These are phyloP conservation scores for Serendipita indica DNA, from an alignment of 768 basidiomycete species.

Conservation along the genomic window DNA sequence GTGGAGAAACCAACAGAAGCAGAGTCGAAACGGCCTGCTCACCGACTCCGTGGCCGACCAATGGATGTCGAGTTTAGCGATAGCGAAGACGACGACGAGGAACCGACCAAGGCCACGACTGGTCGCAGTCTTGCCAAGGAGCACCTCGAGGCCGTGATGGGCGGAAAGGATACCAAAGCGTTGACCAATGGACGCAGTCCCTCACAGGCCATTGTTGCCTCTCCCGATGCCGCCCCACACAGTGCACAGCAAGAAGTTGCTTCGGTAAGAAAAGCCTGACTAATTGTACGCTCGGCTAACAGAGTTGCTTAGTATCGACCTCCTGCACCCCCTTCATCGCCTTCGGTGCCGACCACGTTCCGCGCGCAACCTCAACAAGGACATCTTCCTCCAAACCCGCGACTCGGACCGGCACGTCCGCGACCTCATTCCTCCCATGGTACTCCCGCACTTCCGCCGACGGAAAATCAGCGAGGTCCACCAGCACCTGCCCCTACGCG, in stretches of 20 bases:
- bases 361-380: not conserved
- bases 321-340: conserved; percentile 7
- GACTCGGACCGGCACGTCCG: not conserved
- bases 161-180: conserved; percentile 2
- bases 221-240: conserved; percentile 35
- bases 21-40: not conserved
- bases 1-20: not conserved
- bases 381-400: conserved; percentile 6
- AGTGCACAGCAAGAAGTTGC: not conserved
- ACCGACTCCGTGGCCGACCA: conserved; percentile 13
- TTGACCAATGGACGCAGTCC: conserved; percentile 2
- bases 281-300: no score
- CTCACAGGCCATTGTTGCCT: not conserved
- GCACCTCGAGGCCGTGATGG: conserved; percentile 14
- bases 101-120: conserved; percentile 10
- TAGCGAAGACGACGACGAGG: conserved; percentile 16
- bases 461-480: not conserved
- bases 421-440: conserved; percentile 9
- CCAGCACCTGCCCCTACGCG: not conserved
- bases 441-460: conserved; percentile 1
- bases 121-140: conserved; percentile 16
- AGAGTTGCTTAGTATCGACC: conserved; percentile 8
- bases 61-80: conserved; percentile 17
- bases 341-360: not conserved
- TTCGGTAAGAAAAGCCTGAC: not conserved